phyloP scores from a whole-genome alignment of 2,329 filamentous ascomycete species.

The Chaetomium globosum region DNA sequence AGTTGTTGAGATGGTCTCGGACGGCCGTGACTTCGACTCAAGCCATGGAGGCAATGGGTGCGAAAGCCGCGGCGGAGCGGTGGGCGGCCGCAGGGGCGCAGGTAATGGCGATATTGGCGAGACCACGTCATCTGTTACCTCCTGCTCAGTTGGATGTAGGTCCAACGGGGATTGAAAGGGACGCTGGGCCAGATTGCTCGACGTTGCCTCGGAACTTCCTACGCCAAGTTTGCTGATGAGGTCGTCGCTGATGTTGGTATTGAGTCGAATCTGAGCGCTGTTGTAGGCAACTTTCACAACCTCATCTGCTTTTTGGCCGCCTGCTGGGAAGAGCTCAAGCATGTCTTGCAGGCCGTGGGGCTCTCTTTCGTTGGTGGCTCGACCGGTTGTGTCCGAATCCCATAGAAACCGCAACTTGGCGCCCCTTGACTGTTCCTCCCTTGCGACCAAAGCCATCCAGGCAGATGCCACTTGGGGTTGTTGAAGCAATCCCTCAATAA shows the following conservation, averaged over 20 bases:
- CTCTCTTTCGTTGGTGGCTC: slow-evolving; percentile 8
- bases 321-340: slow-evolving; percentile 31
- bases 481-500: slow-evolving; percentile 34
- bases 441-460: slow-evolving; percentile 28
- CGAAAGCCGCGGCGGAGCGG: neutral
- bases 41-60: neutral
- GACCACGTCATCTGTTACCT: slow-evolving; percentile 5
- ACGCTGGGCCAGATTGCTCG: neutral
- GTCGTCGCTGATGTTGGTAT: slow-evolving; percentile 26
- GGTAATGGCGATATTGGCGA: slow-evolving; percentile 21
- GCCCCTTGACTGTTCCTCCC: slow-evolving; percentile 26
- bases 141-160: neutral
- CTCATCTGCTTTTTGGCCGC: slow-evolving; percentile 7
- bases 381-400: slow-evolving; percentile 25
- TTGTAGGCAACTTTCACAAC: slow-evolving; percentile 24
- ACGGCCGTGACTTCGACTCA: neutral
- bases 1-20: neutral
- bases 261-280: slow-evolving; percentile 21
- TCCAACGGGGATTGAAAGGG: neutral
- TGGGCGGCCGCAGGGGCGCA: slow-evolving; percentile 1
- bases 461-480: slow-evolving; percentile 29
- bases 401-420: slow-evolving; percentile 30
- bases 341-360: slow-evolving; percentile 25
- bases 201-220: neutral
- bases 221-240: slow-evolving; percentile 19